Evolutionary conservation across 768 basidiomycete genomes (phyloP), one percentile per base, ranked within the genome.

Genomic region (Pleurotus tuber-regium): DNA sequence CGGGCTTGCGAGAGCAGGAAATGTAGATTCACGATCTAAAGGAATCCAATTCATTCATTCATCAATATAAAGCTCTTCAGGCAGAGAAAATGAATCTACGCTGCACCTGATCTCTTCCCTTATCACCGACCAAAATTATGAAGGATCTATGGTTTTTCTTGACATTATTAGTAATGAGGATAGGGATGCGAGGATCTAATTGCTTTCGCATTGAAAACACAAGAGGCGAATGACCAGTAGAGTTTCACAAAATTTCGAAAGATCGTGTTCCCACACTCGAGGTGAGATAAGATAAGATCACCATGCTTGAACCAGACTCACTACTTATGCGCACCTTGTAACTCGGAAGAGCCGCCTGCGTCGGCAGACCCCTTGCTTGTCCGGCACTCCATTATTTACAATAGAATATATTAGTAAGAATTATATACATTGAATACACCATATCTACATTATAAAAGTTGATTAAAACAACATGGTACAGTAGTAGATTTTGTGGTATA

Each of bases 61-160:
- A 29, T 25, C 3, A 14, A 35, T 1, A 24, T 24, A 12, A 57
- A 46, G 11, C 23, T 24, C 19, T 36, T 39, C 23, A 24, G 38
- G 19, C 25, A 9, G 6, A 33, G 25, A n/a, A 11, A 19, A 21
- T 33, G 10, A 14, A 65, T n/a, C n/a, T n/a, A n/a, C n/a, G n/a
- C n/a, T 79, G 48, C 41, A 87, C 88, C 78, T 98, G 97, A 61
- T 96, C 92, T 62, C 90, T 79, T 5, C 87, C 89, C 66, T 85
- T 89, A 74, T 98, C 95, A 29, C 97, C 97, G 14, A 98, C 93
- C 38, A 98, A 80, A 30, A 98, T 91, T 67, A 98, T 88, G 76
- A 99, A 98, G 1, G 91, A 94, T 30, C 97, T 77, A 59, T 98
- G 88, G 59, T 95, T 93, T 59, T 85, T 80, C 68, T 91, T 87